Evolutionary conservation across 306 rosid species (phyloP).

Genomic region (Trifolium fragiferum): DNA sequence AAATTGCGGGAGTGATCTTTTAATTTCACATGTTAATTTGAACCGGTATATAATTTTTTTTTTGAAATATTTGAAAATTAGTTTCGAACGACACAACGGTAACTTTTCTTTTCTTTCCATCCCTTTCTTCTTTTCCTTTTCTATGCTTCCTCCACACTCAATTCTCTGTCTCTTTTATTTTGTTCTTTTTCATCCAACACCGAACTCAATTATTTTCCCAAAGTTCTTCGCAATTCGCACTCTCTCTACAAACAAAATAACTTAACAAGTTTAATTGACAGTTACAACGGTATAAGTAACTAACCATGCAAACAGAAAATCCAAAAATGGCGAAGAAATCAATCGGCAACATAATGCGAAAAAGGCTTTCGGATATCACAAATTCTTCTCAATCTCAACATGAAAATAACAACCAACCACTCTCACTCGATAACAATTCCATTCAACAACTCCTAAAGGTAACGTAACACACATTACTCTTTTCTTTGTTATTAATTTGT

Average conservation of each 20-base stretch:
- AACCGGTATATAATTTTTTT: background rate
- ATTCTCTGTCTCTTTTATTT: background rate
- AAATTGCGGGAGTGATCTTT: background rate
- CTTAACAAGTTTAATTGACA: conserved; percentile 6
- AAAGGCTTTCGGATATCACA: conserved; percentile 80
- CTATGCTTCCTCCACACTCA: background rate
- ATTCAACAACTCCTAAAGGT: conserved; percentile 77
- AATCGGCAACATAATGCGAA: conserved; percentile 65
- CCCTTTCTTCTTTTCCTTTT: background rate
- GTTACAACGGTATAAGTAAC: background rate
- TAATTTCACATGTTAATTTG: background rate
- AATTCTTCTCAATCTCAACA: conserved; percentile 49
- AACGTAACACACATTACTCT: background rate
- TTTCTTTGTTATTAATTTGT: too few relatives aligned
- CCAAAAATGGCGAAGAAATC: conserved; percentile 60
- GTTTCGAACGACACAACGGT: background rate
- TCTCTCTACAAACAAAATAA: background rate
- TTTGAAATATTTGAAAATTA: conserved; percentile 1
- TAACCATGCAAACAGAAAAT: conserved; percentile 31
- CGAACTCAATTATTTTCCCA: background rate
- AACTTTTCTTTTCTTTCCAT: background rate
- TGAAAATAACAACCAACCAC: conserved; percentile 26
- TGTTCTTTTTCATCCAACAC: background rate
- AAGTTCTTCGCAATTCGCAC: background rate
- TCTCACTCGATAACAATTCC: conserved; percentile 32